Evolutionary conservation across 495 filamentous ascomycete species (phyloP), one percentile per base, ranked within the genome.

Genomic region (Aspergillus wentii): DNA sequence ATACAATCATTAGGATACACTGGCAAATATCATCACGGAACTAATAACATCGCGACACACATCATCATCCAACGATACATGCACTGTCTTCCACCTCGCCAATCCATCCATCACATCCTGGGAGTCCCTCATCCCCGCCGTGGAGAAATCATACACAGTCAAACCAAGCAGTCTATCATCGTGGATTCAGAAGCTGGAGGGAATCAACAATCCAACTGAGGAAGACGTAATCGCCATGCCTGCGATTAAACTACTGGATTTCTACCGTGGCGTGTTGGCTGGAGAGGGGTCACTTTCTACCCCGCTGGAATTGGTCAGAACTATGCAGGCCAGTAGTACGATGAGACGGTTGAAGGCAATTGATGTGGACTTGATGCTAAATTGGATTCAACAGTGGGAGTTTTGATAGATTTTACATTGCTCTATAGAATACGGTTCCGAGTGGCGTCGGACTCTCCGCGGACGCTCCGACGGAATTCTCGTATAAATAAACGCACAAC

Each of bases 241-340:
- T 0, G 54, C 55, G 17, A 18, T 46, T 23, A 61, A 60, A 30
- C 41, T 62, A 8, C 26, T 61, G 13, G 48, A 48, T 10, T 57
- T 61, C 40, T 61, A 53, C 13, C 30, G 35, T 13, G 38, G 43
- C 6, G n/a, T n/a, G n/a, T 11, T 44, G 43, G n/a, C n/a, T n/a
- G 13, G 25, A 14, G 43, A 30, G 25, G 37, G 26, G 2, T 17
- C 34, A 15, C 25, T 49, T 17, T 42, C 41, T 10, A 34, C 31
- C 3, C 31, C 20, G 8, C 38, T 45, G 25, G 33, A 23, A 7
- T 40, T 50, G 11, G 26, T 30, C 8, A 19, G 30, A 13, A 39
- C 51, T 0, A 31, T 33, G 29, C 21, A 30, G 11, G 49, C 40
- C 3, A 57, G 56, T 26, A 13, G 21, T 16, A 54, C 49, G 1